A percentile compares a stretch with the other conserved stretches of the same genome.
phyloP scores from a whole-genome alignment of 371 early-diverging fungal genomes.

The Mortierella sp. region DNA sequence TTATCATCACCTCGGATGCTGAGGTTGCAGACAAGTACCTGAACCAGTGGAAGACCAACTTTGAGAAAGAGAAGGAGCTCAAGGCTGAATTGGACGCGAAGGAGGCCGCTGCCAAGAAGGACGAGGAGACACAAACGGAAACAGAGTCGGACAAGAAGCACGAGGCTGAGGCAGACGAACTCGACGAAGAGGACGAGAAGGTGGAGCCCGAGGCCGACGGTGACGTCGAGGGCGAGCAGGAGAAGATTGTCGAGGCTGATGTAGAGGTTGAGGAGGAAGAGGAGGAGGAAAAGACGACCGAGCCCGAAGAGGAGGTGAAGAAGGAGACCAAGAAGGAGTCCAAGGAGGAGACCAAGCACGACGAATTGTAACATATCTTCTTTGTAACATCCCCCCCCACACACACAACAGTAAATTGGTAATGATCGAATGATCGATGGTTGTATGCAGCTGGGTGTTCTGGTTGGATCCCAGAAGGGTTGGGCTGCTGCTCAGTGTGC shows the following conservation, averaged over 20 bases:
- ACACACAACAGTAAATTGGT: too few relatives aligned
- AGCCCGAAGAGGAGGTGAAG: conserved; percentile 2
- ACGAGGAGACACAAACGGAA: conserved; percentile 51
- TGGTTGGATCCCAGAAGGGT: too few relatives aligned
- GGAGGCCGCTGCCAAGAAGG: conserved; percentile 47
- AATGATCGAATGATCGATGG: too few relatives aligned
- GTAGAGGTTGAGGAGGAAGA: conserved; percentile 7
- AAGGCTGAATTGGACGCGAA: conserved; percentile 65
- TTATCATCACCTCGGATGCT: conserved; percentile 79
- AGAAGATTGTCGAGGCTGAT: too few relatives aligned
- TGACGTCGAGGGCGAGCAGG: conserved; percentile 4
- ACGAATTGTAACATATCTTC: conserved; percentile 43
- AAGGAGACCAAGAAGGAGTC: conserved; percentile 25
- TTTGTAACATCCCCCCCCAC: not conserved
- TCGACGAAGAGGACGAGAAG: conserved; percentile 19
- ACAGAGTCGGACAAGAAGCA: conserved; percentile 16
- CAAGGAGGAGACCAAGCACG: conserved; percentile 35
- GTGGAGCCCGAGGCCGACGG: conserved; percentile 11
- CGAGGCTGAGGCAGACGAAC: conserved; percentile 18
- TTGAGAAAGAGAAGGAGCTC: conserved; percentile 69
- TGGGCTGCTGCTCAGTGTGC: too few relatives aligned
- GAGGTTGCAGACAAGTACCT: conserved; percentile 68
- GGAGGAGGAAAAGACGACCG: conserved; percentile 5
- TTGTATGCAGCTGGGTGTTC: too few relatives aligned
- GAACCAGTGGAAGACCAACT: conserved; percentile 50